Conservation (phyloP, 2,329 filamentous ascomycete species). For the Sordariomycetes sp. region DNA sequence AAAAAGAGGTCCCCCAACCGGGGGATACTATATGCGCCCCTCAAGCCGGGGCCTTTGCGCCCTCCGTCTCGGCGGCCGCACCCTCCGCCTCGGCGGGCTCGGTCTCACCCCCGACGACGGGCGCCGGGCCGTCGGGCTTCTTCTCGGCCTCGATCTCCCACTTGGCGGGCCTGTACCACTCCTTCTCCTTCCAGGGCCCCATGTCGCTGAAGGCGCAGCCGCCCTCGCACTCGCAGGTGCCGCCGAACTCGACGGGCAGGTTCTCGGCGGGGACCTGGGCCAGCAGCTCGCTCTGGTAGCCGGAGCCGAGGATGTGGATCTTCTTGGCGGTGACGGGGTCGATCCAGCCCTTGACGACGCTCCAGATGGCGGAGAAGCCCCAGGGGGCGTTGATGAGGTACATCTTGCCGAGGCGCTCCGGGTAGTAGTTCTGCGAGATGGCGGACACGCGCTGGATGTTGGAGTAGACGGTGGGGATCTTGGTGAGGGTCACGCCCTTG, state of each 20-base stretch:
- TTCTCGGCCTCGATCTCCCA: conserved; percentile 36
- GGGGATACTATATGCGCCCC: too few relatives aligned
- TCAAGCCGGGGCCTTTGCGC: conserved; percentile 20
- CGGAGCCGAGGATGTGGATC: conserved; percentile 78
- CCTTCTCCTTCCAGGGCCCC: conserved; percentile 74
- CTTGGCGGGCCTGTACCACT: conserved; percentile 57
- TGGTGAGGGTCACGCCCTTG: conserved; percentile 81
- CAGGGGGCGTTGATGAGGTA: conserved; percentile 98
- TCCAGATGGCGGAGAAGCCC: conserved; percentile 84
- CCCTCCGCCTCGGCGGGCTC: conserved; percentile 14
- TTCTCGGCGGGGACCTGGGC: conserved; percentile 82
- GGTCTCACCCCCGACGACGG: conserved; percentile 20
- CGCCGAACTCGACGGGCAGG: conserved; percentile 78
- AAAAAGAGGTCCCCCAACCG: background rate
- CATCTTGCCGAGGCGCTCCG: conserved; percentile 87
- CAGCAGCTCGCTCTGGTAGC: conserved; percentile 77
- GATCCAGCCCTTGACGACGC: conserved; percentile 82
- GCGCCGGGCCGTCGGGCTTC: conserved; percentile 23
- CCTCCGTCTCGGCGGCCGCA: conserved; percentile 10
- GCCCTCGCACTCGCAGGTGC: conserved; percentile 68
- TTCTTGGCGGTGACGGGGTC: conserved; percentile 95
- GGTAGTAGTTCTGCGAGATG: conserved; percentile 98
- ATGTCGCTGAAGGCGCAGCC: conserved; percentile 82
- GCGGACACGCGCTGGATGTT: conserved; percentile 78
- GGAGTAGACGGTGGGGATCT: conserved; percentile 72